These are phyloP conservation scores for Maudiozyma pseudohumilis DNA, from an alignment of 805 yeast species.

Conservation along the genomic window DNA sequence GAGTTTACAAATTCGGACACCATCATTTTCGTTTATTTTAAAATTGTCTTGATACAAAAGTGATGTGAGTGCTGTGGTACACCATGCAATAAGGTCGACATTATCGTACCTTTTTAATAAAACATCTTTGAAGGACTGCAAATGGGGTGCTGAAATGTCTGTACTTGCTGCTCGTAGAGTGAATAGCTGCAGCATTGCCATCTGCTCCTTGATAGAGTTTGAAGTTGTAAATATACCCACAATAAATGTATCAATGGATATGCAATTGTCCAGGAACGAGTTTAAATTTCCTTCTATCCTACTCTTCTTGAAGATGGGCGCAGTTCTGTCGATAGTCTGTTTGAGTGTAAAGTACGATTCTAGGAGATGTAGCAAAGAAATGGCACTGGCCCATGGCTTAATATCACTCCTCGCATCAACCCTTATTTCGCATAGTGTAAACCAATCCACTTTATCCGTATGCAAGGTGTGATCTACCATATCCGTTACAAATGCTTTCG, in stretches of 20 bases:
- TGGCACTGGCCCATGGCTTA: slow-evolving; percentile 15
- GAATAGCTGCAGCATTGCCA: slow-evolving; percentile 16
- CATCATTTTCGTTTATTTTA: slow-evolving; percentile 8
- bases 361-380: slow-evolving; percentile 12
- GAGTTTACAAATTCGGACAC: slow-evolving; percentile 21
- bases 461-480: not conserved
- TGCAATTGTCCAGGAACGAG: slow-evolving; percentile 10
- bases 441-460: slow-evolving; percentile 6
- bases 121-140: slow-evolving; percentile 5
- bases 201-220: slow-evolving; percentile 3
- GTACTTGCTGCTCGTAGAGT: slow-evolving; percentile 10
- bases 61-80: slow-evolving; percentile 16
- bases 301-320: slow-evolving; percentile 16
- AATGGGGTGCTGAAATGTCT: slow-evolving; percentile 2
- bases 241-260: slow-evolving; percentile 12
- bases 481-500: slow-evolving; percentile 1
- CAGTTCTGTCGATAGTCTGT: not conserved
- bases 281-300: slow-evolving; percentile 9
- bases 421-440: slow-evolving; percentile 13
- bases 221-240: slow-evolving; percentile 9
- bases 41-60: slow-evolving; percentile 10
- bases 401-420: slow-evolving; percentile 6
- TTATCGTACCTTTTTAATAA: slow-evolving; percentile 14
- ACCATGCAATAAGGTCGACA: slow-evolving; percentile 12
- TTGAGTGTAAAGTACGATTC: slow-evolving; percentile 9